A percentile compares a stretch with the other conserved stretches of the same genome.
These are phyloP conservation scores for Gossypium herbaceum DNA, from an alignment of 345 rosid species.

Conservation along the genomic window DNA sequence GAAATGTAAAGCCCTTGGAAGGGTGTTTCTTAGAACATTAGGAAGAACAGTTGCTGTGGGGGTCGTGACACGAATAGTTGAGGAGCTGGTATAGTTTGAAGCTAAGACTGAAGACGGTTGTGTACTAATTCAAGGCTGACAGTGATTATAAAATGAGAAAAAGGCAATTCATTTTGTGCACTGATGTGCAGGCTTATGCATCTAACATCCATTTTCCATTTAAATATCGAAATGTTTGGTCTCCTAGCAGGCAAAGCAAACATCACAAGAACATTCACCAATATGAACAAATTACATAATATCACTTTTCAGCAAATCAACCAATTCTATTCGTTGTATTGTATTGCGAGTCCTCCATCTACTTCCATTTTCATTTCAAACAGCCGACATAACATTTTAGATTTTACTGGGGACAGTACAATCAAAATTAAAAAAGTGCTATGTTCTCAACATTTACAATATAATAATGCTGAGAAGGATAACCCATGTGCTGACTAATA, in stretches of 20 bases:
- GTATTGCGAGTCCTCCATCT: background rate
- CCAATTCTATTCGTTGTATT: background rate
- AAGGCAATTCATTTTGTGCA: background rate
- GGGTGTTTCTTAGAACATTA: slow-evolving; percentile 67
- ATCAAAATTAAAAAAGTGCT: background rate
- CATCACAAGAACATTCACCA: background rate
- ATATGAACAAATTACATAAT: background rate
- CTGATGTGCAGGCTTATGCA: background rate
- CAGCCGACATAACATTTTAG: background rate
- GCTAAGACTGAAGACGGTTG: background rate
- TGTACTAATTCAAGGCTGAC: background rate
- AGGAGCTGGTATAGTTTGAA: slow-evolving; percentile 29
- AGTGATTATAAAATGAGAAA: background rate
- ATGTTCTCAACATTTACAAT: background rate
- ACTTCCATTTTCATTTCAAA: no score
- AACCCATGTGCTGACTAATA: slow-evolving; percentile 33
- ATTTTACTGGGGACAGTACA: background rate
- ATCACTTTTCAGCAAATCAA: background rate
- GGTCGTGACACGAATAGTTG: slow-evolving; percentile 54
- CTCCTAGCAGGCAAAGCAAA: background rate
- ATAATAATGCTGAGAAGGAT: background rate
- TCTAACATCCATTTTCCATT: background rate
- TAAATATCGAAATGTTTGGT: background rate
- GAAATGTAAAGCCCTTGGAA: slow-evolving; percentile 76
- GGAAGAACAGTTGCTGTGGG: slow-evolving; percentile 88